phyloP scores from a whole-genome alignment of 1,284 basidiomycete genomes.

The Melampsora abietis-canadensis region DNA sequence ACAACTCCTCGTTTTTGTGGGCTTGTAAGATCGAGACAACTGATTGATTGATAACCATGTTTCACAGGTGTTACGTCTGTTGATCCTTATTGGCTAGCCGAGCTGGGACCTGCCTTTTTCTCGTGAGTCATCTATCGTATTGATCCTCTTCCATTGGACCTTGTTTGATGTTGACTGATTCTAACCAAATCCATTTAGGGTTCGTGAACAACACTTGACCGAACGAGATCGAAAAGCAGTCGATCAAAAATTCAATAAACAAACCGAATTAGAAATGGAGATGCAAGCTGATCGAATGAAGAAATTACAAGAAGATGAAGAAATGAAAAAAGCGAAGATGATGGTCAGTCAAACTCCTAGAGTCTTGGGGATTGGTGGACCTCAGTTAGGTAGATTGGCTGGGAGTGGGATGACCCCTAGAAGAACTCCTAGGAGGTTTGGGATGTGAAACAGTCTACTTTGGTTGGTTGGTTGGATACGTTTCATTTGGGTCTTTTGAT shows the following conservation, averaged over 20 bases:
- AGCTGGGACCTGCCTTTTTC: slow-evolving; percentile 47
- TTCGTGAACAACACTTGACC: slow-evolving; percentile 70
- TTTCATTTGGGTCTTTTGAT: too few species aligned
- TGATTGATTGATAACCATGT: neutral
- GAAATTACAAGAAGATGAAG: slow-evolving; percentile 46
- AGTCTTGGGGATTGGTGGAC: slow-evolving; percentile 36
- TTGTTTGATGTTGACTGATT: slow-evolving; percentile 33
- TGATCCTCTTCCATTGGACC: slow-evolving; percentile 86
- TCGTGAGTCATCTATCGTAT: slow-evolving; percentile 58
- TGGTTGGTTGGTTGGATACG: too few species aligned
- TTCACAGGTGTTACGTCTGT: slow-evolving; percentile 90
- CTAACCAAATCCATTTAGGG: slow-evolving; percentile 7
- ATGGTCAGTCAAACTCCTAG: slow-evolving; percentile 41
- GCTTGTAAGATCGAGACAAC: neutral
- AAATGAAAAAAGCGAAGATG: slow-evolving; percentile 33
- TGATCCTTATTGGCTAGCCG: slow-evolving; percentile 84
- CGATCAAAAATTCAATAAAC: slow-evolving; percentile 81
- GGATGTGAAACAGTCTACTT: slow-evolving; percentile 21
- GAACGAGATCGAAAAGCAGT: slow-evolving; percentile 66
- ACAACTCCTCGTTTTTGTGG: slow-evolving; percentile 59
- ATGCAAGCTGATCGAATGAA: slow-evolving; percentile 49
- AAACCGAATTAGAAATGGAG: slow-evolving; percentile 71
- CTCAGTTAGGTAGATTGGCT: slow-evolving; percentile 34
- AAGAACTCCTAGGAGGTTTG: slow-evolving; percentile 39
- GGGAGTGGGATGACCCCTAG: slow-evolving; percentile 38